A percentile compares a stretch with the other conserved stretches of the same genome.
Conservation (phyloP, 139 green algal species). For the Coelastrella sp. region DNA sequence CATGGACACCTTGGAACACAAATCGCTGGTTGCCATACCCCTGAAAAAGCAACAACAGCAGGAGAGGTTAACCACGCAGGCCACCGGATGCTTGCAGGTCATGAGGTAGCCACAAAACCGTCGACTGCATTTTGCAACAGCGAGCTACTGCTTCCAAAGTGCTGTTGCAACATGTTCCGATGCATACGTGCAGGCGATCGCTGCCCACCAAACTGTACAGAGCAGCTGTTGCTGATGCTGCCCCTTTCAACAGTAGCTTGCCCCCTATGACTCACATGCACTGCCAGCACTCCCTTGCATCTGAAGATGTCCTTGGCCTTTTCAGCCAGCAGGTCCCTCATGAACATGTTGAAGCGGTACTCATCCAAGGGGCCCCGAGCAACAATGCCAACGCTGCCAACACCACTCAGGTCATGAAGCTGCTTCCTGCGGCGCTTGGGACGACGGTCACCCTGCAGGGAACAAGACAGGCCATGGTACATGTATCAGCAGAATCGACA, state of each 20-base stretch:
- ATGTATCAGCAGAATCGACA: neutral
- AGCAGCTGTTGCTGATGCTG: too few relatives aligned
- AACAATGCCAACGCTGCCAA: conserved; percentile 81
- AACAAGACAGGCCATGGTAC: neutral
- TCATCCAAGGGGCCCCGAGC: conserved; percentile 77
- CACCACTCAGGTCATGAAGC: conserved; percentile 79
- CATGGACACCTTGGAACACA: conserved; percentile 91
- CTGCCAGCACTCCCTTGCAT: conserved; percentile 84
- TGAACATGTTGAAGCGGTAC: conserved; percentile 92
- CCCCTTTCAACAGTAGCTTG: too few relatives aligned
- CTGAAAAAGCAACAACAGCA: conserved; percentile 49
- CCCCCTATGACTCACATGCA: conserved; percentile 73
- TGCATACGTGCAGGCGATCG: too few relatives aligned
- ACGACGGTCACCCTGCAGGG: conserved; percentile 56
- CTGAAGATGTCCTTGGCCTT: conserved; percentile 89
- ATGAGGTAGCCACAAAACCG: too few relatives aligned
- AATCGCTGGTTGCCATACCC: conserved; percentile 77
- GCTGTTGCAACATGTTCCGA: too few relatives aligned
- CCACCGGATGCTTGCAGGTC: too few relatives aligned
- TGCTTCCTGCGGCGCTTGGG: conserved; percentile 73
- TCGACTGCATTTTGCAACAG: too few relatives aligned
- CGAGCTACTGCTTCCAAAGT: too few relatives aligned
- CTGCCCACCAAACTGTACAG: too few relatives aligned
- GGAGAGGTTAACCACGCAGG: too few relatives aligned
- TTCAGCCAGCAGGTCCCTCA: conserved; percentile 80